A percentile compares a stretch with the other conserved stretches of the same genome.
These are phyloP conservation scores for Apophysomyces trapeziformis DNA, from an alignment of 371 early-diverging fungal genomes.

Conservation along the genomic window DNA sequence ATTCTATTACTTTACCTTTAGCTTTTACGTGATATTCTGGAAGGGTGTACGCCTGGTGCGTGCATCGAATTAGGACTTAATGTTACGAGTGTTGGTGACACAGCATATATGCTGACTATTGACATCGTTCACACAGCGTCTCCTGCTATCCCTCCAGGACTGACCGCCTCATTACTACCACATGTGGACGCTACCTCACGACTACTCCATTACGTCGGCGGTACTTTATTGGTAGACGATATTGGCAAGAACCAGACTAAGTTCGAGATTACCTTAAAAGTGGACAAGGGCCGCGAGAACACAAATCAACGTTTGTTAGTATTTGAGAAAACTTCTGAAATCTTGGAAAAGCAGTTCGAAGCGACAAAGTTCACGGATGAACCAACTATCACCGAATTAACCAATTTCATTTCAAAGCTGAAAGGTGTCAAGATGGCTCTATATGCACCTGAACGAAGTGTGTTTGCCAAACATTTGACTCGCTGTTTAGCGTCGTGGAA, in stretches of 20 bases:
- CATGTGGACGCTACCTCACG: constrained; percentile 42
- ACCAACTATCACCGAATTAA: constrained; percentile 55
- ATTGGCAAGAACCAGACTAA: constrained; percentile 19
- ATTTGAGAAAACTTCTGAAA: constrained; percentile 31
- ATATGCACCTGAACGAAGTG: constrained; percentile 52
- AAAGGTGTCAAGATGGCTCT: constrained; percentile 48
- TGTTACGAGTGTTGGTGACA: constrained; percentile 12
- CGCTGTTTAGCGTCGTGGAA: constrained; percentile 58
- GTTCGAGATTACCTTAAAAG: background rate
- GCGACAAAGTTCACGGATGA: constrained; percentile 48
- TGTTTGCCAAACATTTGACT: constrained; percentile 56
- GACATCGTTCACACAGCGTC: constrained; percentile 14
- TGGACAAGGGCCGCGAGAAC: constrained; percentile 1
- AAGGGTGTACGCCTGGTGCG: constrained; percentile 41
- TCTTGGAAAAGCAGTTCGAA: constrained; percentile 26
- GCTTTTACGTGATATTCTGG: constrained; percentile 47
- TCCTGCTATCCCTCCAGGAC: constrained; percentile 12
- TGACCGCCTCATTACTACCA: constrained; percentile 15
- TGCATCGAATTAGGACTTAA: constrained; percentile 53
- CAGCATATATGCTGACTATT: background rate
- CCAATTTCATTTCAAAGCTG: constrained; percentile 42
- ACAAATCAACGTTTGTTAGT: constrained; percentile 20
- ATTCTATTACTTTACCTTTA: constrained; percentile 13
- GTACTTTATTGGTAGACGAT: constrained; percentile 34
- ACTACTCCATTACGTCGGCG: constrained; percentile 42